Evolutionary conservation across 1,284 basidiomycete species (phyloP), one percentile per base, ranked within the genome.

Genomic region (Apiotrichum akiyoshidainum): DNA sequence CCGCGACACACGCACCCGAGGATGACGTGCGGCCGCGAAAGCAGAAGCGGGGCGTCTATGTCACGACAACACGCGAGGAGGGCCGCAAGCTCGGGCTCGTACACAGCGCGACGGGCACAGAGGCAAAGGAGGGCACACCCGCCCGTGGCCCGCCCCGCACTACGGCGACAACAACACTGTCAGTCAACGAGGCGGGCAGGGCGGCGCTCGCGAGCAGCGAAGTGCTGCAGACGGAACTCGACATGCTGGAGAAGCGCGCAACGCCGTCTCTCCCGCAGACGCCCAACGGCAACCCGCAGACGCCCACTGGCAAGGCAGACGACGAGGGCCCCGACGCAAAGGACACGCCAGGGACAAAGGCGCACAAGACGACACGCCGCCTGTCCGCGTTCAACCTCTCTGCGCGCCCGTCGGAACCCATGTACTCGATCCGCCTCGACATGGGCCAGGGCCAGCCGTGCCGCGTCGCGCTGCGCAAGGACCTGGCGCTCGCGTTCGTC

Each of bases 381-480:
- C 61, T 76, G 0, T 49, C 65, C 41, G 66, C 68, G 0, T 76
- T 76, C 57, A 63, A 59, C 41, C 37, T 54, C 10, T 57, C 68
- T 1, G 52, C 62, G 7, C 55, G 64, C 6, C 57, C 56, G 7
- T 50, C 61, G 1, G 67, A 72, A 48, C 68, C 70, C 0, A 68
- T 76, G 66, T 65, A 73, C 44, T 71, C 68, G 37, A 74, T 72
- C 22, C 65, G 70, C 5, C 68, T 76, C 42, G 69, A 73, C 41
- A 59, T 65, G 60, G 59, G 63, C 11, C 59, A 58, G 22, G 63
- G 57, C 1, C 55, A 57, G 22, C 67, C 71, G 33, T 68, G 69
- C n/a, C 63, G 74, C 22, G 71, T 76, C 5, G 74, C 74, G 1
- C 67, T 76, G 16, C 63, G 72, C 22, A 74, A 74, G 48, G 67